Evolutionary conservation across 805 yeast genomes (phyloP).

Genomic region (Zygotorulaspora florentina): DNA sequence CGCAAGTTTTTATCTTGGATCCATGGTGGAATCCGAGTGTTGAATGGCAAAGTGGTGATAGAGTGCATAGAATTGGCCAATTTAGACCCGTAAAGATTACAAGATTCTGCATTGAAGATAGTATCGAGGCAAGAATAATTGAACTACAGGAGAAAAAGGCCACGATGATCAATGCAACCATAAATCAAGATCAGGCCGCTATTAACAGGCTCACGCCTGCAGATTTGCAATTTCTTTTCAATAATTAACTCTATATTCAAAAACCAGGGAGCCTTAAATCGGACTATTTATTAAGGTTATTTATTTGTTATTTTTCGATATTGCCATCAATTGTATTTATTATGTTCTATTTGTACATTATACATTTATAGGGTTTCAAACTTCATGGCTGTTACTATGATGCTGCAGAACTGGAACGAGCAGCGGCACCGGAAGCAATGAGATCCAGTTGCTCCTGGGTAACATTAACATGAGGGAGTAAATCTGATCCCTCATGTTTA

Average conservation of each 20-base stretch:
- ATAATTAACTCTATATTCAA: constrained; percentile 44
- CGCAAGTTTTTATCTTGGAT: constrained; percentile 91
- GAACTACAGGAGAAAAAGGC: constrained; percentile 97
- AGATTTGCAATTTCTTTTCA: constrained; percentile 90
- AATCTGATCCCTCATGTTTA: constrained; percentile 36
- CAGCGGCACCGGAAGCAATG: constrained; percentile 65
- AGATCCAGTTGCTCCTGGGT: constrained; percentile 53
- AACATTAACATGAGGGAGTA: constrained; percentile 56
- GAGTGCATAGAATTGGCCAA: constrained; percentile 97
- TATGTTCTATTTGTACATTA: background rate
- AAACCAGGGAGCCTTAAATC: background rate
- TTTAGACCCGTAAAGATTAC: constrained; percentile 90
- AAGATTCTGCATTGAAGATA: constrained; percentile 90
- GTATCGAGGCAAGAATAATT: constrained; percentile 92
- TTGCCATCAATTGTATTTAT: background rate
- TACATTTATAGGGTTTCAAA: background rate
- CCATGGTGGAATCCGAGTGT: constrained; percentile 99
- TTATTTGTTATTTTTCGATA: background rate
- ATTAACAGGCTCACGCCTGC: constrained; percentile 85
- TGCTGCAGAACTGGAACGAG: constrained; percentile 64
- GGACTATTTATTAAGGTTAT: background rate
- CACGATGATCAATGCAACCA: constrained; percentile 95
- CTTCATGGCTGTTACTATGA: background rate
- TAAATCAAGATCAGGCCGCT: constrained; percentile 89
- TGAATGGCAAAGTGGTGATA: constrained; percentile 97